phyloP scores from a whole-genome alignment of 441 rosid genomes.

The Dalechampia spathulata region DNA sequence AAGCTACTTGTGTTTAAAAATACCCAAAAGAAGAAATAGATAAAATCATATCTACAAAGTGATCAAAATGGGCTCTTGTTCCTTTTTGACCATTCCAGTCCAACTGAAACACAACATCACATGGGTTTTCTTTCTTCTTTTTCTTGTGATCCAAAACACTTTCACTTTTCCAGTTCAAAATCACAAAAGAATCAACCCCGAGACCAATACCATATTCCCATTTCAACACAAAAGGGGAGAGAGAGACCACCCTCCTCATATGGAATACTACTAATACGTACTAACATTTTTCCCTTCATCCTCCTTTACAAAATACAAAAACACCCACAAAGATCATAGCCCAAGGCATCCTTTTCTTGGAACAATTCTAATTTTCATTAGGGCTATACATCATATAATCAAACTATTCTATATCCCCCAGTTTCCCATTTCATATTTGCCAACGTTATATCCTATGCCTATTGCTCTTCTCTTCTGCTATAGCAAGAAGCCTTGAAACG shows the following conservation, averaged over 20 bases:
- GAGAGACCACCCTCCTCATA: constrained; percentile 4
- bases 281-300: constrained; percentile 13
- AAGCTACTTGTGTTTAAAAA: constrained; percentile 9
- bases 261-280: constrained; percentile 12
- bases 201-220: constrained; percentile 7
- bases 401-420: background rate
- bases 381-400: constrained; percentile 4
- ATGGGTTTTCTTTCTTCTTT: constrained; percentile 15
- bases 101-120: too few species aligned
- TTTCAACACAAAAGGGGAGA: background rate
- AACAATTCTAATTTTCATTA: background rate
- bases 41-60: background rate
- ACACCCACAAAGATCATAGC: constrained; percentile 14
- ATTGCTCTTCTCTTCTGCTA: constrained; percentile 56
- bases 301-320: constrained; percentile 20
- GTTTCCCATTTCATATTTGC: background rate
- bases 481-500: constrained; percentile 71
- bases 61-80: constrained; percentile 12
- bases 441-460: constrained; percentile 43
- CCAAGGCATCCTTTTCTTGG: constrained; percentile 5
- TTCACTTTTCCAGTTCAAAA: constrained; percentile 25
- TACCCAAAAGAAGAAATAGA: too few species aligned
- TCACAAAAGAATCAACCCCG: background rate
- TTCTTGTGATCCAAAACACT: constrained; percentile 12
- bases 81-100: constrained; percentile 44